phyloP scores from a whole-genome alignment of 805 yeast species.

The Zygotorulaspora sp. region DNA sequence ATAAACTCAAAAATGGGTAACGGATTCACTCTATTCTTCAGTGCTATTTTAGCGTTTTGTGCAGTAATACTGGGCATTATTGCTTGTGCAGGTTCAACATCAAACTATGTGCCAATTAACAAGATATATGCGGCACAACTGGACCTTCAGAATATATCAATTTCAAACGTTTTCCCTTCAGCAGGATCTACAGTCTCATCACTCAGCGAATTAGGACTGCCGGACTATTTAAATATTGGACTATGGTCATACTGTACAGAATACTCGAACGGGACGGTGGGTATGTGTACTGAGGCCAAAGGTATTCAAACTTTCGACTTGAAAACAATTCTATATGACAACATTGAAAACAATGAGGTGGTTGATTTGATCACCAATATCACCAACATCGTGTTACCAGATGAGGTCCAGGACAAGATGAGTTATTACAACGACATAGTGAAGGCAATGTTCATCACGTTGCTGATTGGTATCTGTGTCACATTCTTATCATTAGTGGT shows the following conservation, averaged over 20 bases:
- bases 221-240: constrained; percentile 48
- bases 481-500: constrained; percentile 41
- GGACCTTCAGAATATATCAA: constrained; percentile 37
- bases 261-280: constrained; percentile 16
- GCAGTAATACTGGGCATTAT: constrained; percentile 46
- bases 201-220: constrained; percentile 35
- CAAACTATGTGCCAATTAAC: constrained; percentile 40
- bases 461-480: constrained; percentile 46
- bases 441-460: constrained; percentile 54
- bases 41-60: constrained; percentile 36
- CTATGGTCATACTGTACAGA: constrained; percentile 64
- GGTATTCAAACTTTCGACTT: constrained; percentile 31
- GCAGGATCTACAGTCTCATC: constrained; percentile 9
- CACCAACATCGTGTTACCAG: constrained; percentile 48
- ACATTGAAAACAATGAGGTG: constrained; percentile 29
- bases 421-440: constrained; percentile 44
- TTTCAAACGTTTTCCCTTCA: constrained; percentile 14
- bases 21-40: constrained; percentile 18
- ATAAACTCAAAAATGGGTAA: constrained; percentile 24
- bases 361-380: constrained; percentile 18
- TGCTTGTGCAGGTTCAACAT: constrained; percentile 50
- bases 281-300: constrained; percentile 28
- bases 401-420: constrained; percentile 44
- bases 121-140: constrained; percentile 47
- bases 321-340: constrained; percentile 23